Evolutionary conservation across 2,329 filamentous ascomycete species (phyloP).

Genomic region (Blastomyces parvus): DNA sequence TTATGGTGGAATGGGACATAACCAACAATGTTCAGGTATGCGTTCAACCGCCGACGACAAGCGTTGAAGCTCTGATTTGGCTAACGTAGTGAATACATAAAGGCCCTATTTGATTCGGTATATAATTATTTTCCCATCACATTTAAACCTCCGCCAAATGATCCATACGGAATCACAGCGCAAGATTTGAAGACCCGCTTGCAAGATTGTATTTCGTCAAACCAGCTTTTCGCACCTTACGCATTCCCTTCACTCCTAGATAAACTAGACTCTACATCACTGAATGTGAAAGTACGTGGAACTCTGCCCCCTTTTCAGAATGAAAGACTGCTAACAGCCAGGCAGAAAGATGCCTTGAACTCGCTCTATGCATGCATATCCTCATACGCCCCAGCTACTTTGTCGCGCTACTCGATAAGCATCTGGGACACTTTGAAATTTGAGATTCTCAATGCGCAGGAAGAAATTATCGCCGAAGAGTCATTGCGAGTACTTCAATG

Average conservation of each 20-base stretch:
- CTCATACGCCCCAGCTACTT: constrained; percentile 50
- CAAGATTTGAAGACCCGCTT: constrained; percentile 57
- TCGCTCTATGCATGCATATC: constrained; percentile 51
- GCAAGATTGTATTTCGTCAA: constrained; percentile 55
- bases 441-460: constrained; percentile 57
- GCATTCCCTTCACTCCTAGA: constrained; percentile 58
- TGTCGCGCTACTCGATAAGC: constrained; percentile 54
- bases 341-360: constrained; percentile 53
- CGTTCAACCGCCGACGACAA: background rate
- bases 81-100: constrained; percentile 3
- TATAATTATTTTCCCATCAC: constrained; percentile 67
- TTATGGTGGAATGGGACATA: constrained; percentile 60
- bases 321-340: constrained; percentile 16
- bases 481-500: constrained; percentile 47
- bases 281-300: constrained; percentile 51
- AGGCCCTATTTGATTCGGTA: constrained; percentile 54
- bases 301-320: background rate
- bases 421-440: constrained; percentile 62
- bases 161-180: constrained; percentile 60
- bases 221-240: constrained; percentile 54
- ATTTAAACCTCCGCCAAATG: constrained; percentile 58
- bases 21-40: constrained; percentile 48
- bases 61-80: background rate
- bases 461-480: constrained; percentile 54
- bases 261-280: constrained; percentile 59